Base-by-base conservation (phyloP, 352 stramenopile genomes). In the Globisporangium cystogenes region DNA sequence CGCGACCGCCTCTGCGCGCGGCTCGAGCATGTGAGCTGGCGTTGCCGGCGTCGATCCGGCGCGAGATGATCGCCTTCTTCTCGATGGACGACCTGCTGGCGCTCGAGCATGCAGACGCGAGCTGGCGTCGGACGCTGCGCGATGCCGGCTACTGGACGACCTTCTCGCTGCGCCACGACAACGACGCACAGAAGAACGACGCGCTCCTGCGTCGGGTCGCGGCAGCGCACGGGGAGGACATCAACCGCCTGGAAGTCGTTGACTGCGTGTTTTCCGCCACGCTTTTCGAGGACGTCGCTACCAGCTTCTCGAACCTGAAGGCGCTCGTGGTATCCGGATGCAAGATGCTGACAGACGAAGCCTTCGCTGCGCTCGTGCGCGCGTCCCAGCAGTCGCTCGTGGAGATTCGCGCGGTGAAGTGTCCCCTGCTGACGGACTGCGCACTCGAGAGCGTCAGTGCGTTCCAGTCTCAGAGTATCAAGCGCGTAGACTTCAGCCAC, bases 401-500 rank as follows among this genome's bases (percentile, higher is more conserved):
- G 6, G 71, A 82, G 48, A 65, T 89, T 21, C 59, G 70, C 11
- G 75, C 73, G 0, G 63, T 79, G 31, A 77, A 77, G 44, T 89
- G 77, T 44, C 62, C 80, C 29, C 51, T 75, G 51, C 68, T 86
- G 16, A 82, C 76, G 14, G 65, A 86, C 43, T 44, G 29, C 10
- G 42, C 70, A 7, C 59, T 87, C 4, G n/a, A 55, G 16, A 56
- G 47, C 7, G 55, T 74, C 0, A 60, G 58, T 20, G 16, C 47
- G 4, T 46, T 53, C 40, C 72, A 86, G 37, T 65, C 56, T 0
- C 41, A 70, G 57, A 72, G 62, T 31, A 54, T 86, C 6, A 21
- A 74, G 27, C 60, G 60, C 18, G 54, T 87, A 41, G 74, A 86
- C 48, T 79, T 87, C 23, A 87, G 76, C 41, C 65, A 84, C 53